A percentile compares a stretch with the other conserved stretches of the same genome.
phyloP scores from a whole-genome alignment of 176 grass and related monocot species.

The Phragmites australis region DNA sequence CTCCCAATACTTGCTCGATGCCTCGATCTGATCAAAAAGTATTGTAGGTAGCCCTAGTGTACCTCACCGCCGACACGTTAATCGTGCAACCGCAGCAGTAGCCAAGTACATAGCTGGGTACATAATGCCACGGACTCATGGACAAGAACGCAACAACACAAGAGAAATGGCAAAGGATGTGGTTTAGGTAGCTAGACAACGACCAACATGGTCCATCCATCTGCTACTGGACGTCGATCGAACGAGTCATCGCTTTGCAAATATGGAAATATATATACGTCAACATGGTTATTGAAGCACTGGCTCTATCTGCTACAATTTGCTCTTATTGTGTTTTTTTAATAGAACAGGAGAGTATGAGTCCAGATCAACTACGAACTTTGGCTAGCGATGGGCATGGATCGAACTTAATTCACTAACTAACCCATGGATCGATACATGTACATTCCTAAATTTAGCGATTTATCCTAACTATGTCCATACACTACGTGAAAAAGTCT shows the following conservation, averaged over 20 bases:
- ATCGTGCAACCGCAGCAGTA: not conserved
- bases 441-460: no score
- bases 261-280: not conserved
- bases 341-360: no score
- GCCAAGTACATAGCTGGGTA: not conserved
- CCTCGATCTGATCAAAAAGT: not conserved
- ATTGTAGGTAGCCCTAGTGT: not conserved
- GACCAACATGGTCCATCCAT: not conserved
- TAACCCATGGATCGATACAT: no score
- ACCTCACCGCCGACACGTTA: conserved; percentile 24
- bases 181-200: conserved; percentile 38
- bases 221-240: not conserved
- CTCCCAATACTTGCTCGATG: not conserved
- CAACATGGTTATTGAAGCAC: no score
- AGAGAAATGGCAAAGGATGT: conserved; percentile 38
- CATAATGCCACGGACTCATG: conserved; percentile 32
- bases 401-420: no score
- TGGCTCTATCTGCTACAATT: no score
- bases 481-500: no score
- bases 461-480: no score
- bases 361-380: no score
- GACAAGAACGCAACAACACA: conserved; percentile 44
- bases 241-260: not conserved
- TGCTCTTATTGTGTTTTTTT: no score
- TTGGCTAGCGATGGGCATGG: no score